Evolutionary conservation across 306 rosid species (phyloP), one percentile per base, ranked within the genome.

Genomic region (Argentina anserina): DNA sequence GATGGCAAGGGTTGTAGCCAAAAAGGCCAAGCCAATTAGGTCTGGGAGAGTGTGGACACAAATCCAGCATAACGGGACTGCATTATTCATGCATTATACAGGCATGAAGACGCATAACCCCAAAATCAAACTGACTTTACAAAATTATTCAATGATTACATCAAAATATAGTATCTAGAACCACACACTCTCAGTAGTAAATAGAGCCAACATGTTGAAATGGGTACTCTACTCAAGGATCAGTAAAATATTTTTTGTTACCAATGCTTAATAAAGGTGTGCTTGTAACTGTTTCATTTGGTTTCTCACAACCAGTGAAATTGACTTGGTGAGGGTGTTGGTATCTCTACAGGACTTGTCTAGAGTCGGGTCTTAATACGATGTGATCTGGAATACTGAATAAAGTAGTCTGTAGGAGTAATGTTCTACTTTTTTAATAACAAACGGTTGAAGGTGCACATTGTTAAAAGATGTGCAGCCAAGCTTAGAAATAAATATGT

Each of bases 331-430:
- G 26, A 14, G 5, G 50, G 2, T 47, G 39, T 53, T 70, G 20
- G 50, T 20, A 23, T 52, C 37, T 14, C 25, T 37, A 0, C 7
- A 37, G 25, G 23, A 7, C 21, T 69, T 34, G 21, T 37, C 31
- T 39, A 53, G 17, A 37, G 17, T 53, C 65, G 37, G 50, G 28
- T 63, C 65, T 2, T 52, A 12, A 21, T 50, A 28, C 36, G 34
- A 70, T 50, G 37, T n/a, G 33, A 31, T 68, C 15, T 14, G 23
- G 45, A 56, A 49, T 20, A 46, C 25, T 23, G 23, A 31, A 56
- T 60, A 60, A 31, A 60, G 41, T 34, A 60, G 36, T 33, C 61
- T 49, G 33, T 65, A 65, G 69, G 46, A 49, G 45, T 69, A n/a
- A 34, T 69, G 45, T 34, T 21, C 34, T 6, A 34, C 73, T 49